Conservation (phyloP, 306 rosid species). For the Castanea sativa region DNA sequence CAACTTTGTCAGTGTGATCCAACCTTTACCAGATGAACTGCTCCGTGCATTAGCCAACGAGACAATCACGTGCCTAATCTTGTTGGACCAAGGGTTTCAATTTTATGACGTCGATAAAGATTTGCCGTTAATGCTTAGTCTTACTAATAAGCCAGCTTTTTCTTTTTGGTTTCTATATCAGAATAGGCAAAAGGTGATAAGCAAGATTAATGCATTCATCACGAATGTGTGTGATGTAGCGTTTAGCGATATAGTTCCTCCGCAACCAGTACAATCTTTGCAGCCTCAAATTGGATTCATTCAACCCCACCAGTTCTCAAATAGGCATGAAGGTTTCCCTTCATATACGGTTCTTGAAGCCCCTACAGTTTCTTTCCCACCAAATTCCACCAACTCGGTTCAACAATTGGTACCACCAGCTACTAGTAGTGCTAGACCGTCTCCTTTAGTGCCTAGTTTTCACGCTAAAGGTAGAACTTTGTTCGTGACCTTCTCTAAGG, state of each 20-base stretch:
- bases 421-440: no score
- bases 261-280: neutral
- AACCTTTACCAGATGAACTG: neutral
- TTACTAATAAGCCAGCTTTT: neutral
- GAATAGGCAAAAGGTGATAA: neutral
- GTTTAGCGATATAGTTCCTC: neutral
- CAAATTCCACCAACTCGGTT: neutral
- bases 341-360: neutral
- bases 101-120: neutral
- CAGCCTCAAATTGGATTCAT: neutral
- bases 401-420: neutral
- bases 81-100: neutral
- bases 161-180: neutral
- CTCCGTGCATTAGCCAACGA: neutral
- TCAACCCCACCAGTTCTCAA: neutral
- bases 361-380: neutral
- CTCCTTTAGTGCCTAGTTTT: neutral
- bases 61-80: neutral
- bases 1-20: neutral
- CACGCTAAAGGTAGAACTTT: neutral
- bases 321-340: neutral
- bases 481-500: constrained; percentile 8
- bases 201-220: neutral
- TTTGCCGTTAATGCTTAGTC: neutral
- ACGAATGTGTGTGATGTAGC: constrained; percentile 1